Evolutionary conservation across 495 filamentous ascomycete genomes (phyloP).

Genomic region (Penicillium pancosmium): DNA sequence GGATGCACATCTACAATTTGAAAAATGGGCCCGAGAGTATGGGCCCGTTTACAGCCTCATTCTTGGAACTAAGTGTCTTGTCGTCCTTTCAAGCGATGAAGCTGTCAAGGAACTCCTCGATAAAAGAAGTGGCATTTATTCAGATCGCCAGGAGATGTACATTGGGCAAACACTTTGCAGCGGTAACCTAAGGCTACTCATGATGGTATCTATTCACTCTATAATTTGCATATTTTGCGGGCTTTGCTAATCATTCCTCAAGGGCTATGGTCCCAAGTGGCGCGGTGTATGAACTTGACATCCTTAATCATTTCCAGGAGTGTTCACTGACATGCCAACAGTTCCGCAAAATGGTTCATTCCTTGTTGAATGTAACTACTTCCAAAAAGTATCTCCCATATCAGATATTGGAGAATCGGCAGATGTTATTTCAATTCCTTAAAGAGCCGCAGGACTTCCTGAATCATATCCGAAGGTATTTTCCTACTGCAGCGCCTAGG

Average conservation of each 20-base stretch:
- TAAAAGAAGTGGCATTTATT: slow-evolving; percentile 61
- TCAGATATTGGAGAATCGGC: slow-evolving; percentile 43
- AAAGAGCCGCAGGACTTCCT: slow-evolving; percentile 42
- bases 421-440: slow-evolving; percentile 31
- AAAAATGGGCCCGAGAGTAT: slow-evolving; percentile 63
- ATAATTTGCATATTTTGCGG: not conserved
- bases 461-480: slow-evolving; percentile 45
- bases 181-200: slow-evolving; percentile 32
- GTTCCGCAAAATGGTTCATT: slow-evolving; percentile 41
- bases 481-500: too few relatives aligned
- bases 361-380: slow-evolving; percentile 30
- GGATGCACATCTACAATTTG: slow-evolving; percentile 46
- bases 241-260: not conserved
- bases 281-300: slow-evolving; percentile 9
- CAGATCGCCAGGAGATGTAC: slow-evolving; percentile 57
- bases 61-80: slow-evolving; percentile 57
- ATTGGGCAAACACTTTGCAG: slow-evolving; percentile 40
- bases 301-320: not conserved
- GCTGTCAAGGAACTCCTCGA: slow-evolving; percentile 62
- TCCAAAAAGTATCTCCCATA: slow-evolving; percentile 43
- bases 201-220: slow-evolving; percentile 29
- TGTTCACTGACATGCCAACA: not conserved
- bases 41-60: slow-evolving; percentile 64
- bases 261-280: slow-evolving; percentile 35
- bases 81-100: slow-evolving; percentile 61